These are phyloP conservation scores for Globisporangium yorkense DNA, from an alignment of 352 stramenopile genomes.

Conservation along the genomic window DNA sequence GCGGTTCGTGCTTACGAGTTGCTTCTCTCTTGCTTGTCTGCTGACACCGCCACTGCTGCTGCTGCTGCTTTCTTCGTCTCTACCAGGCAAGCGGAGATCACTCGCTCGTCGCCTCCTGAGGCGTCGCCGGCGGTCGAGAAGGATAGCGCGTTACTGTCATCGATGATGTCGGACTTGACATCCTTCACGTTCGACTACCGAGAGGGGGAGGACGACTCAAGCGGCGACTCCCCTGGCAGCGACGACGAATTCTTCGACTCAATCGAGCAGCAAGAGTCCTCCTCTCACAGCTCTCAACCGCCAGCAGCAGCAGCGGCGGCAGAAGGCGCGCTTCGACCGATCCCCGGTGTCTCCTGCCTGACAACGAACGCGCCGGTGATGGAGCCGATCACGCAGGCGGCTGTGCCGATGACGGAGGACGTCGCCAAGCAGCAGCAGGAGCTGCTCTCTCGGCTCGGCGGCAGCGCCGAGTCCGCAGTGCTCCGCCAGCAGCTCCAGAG, in stretches of 20 bases:
- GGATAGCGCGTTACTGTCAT: background rate
- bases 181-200: background rate
- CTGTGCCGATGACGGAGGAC: slow-evolving; percentile 74
- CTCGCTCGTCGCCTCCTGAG: background rate
- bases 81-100: background rate
- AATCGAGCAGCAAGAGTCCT: slow-evolving; percentile 36
- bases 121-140: too few species aligned
- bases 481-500: slow-evolving; percentile 76
- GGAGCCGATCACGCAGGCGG: slow-evolving; percentile 61
- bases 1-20: slow-evolving; percentile 18
- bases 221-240: slow-evolving; percentile 12
- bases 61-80: background rate
- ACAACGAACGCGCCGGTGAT: slow-evolving; percentile 41
- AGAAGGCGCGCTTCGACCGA: slow-evolving; percentile 2
- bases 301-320: background rate
- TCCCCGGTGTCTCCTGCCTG: slow-evolving; percentile 33
- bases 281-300: background rate
- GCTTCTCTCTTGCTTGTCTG: too few species aligned
- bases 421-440: slow-evolving; percentile 74
- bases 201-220: background rate
- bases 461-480: slow-evolving; percentile 54
- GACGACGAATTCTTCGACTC: slow-evolving; percentile 86
- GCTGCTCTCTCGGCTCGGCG: slow-evolving; percentile 58
- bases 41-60: too few species aligned
- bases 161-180: background rate